Percentiles rank a stretch among this genome's conserved stretches.
These are phyloP conservation scores for Tolypocladium inflatum DNA, from an alignment of 2,329 filamentous ascomycete genomes.

Conservation along the genomic window DNA sequence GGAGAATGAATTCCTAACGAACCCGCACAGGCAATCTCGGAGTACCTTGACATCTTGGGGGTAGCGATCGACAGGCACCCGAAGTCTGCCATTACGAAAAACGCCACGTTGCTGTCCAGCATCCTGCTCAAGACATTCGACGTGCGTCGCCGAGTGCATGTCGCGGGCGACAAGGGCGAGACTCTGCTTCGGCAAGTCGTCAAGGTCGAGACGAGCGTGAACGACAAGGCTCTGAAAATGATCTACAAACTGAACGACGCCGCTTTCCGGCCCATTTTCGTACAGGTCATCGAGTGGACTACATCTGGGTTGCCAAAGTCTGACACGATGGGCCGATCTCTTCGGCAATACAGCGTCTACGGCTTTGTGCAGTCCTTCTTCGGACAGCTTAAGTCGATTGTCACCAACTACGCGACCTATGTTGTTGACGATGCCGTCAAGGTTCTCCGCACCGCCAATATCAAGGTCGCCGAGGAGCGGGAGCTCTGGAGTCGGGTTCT, in stretches of 20 bases:
- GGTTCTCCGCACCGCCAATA: constrained; percentile 41
- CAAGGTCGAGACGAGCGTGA: constrained; percentile 54
- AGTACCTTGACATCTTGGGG: constrained; percentile 61
- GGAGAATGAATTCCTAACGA: constrained; percentile 12
- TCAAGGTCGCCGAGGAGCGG: constrained; percentile 40
- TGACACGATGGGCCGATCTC: constrained; percentile 45
- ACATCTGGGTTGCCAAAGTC: constrained; percentile 50
- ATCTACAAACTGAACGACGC: constrained; percentile 95
- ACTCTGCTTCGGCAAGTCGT: constrained; percentile 37
- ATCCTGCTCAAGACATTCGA: constrained; percentile 54
- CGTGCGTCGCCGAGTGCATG: constrained; percentile 48
- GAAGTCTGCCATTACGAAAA: constrained; percentile 71
- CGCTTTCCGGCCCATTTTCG: constrained; percentile 85
- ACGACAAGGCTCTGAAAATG: constrained; percentile 73
- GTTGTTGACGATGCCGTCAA: constrained; percentile 66
- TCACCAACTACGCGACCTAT: constrained; percentile 85
- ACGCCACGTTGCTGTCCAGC: constrained; percentile 58
- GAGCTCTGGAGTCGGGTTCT: constrained; percentile 63
- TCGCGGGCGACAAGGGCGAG: constrained; percentile 35
- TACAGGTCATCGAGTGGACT: constrained; percentile 76
- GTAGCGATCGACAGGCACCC: constrained; percentile 65
- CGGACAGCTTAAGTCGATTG: constrained; percentile 79
- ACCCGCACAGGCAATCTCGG: constrained; percentile 47
- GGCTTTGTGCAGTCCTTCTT: constrained; percentile 75
- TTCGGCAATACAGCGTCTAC: constrained; percentile 69